Base-by-base conservation (phyloP, 2,329 filamentous ascomycete species). In the Exophiala sideris region DNA sequence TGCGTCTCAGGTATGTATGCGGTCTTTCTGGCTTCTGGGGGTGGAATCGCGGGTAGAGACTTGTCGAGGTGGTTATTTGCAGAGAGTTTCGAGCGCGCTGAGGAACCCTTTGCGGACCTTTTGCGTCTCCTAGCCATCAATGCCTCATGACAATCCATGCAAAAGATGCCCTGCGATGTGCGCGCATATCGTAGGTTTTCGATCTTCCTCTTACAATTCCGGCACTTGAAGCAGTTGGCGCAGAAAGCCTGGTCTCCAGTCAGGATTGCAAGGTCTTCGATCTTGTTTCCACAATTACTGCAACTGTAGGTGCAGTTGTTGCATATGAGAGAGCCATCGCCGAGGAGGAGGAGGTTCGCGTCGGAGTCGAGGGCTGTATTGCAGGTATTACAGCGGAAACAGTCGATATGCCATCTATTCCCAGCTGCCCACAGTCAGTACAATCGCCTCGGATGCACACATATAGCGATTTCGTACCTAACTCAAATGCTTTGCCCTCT, bases 291-390 rank as follows among this genome's bases (percentile, higher is more conserved):
- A 73, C 94, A 99, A 50, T 91, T 91, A 72, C 86, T 96, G 78
- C 94, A 99, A 79, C 91, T 96, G 73, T 99, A 99, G 50, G 94
- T 97, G 77, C 94, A 99, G 73, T 96, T 96, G 77, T 96, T 97
- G 80, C 94, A 99, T 65, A 99, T 97, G 62, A 99, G 84, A 14
- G 92, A 97, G 62, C 94, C 94, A 75, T 99, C 94, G 70, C 94
- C 94, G 60, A 99, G 88, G 21, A 99, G 87, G 48, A 99, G 85
- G 46, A 99, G 86, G 73, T 97, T 97, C 65, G 94, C 94, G 70
- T 99, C 92, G 58, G 94, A 97, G 76, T 99, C 94, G 74, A 99
- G 90, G 54, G 96, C 85, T 57, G 91, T 96, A 67, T 85, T 84
- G 79, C 92, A 99, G 52, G 89, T 95, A 72, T 96, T 94, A 80